phyloP scores from a whole-genome alignment of 2,329 filamentous ascomycete genomes.

The Cytospora chrysosperma region DNA sequence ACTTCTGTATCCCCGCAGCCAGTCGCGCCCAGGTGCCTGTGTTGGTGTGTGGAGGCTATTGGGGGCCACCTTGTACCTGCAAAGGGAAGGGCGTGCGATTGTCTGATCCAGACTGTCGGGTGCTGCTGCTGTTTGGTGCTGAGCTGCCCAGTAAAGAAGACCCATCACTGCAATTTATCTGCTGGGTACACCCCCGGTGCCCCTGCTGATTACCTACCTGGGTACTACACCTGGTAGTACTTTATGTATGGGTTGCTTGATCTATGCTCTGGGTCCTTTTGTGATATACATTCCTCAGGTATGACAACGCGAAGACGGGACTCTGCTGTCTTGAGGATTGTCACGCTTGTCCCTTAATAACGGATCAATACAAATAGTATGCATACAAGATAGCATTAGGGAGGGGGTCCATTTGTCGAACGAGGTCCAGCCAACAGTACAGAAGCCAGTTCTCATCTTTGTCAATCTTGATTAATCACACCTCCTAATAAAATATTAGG shows the following conservation, averaged over 20 bases:
- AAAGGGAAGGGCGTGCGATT: neutral
- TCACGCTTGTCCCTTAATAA: too few relatives aligned
- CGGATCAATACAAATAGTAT: too few relatives aligned
- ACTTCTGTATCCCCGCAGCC: constrained; percentile 13
- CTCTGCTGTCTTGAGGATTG: neutral
- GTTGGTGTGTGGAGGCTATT: neutral
- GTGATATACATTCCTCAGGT: too few relatives aligned
- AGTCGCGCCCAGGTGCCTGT: neutral
- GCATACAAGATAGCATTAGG: neutral
- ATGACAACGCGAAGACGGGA: too few relatives aligned
- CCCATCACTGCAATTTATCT: neutral
- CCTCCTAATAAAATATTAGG: too few relatives aligned
- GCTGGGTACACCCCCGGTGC: neutral
- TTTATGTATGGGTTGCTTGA: too few relatives aligned
- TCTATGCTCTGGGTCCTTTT: too few relatives aligned
- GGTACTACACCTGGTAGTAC: too few relatives aligned
- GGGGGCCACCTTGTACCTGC: too few relatives aligned
- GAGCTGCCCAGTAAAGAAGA: neutral
- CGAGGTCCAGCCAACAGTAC: neutral
- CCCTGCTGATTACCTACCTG: too few relatives aligned
- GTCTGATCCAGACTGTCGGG: constrained; percentile 13
- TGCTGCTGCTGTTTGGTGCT: neutral
- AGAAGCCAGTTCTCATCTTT: neutral
- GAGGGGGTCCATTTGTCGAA: neutral
- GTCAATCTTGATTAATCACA: neutral